These are phyloP conservation scores for Mycocentrospora acerina DNA, from an alignment of 2,329 filamentous ascomycete genomes.

Conservation along the genomic window DNA sequence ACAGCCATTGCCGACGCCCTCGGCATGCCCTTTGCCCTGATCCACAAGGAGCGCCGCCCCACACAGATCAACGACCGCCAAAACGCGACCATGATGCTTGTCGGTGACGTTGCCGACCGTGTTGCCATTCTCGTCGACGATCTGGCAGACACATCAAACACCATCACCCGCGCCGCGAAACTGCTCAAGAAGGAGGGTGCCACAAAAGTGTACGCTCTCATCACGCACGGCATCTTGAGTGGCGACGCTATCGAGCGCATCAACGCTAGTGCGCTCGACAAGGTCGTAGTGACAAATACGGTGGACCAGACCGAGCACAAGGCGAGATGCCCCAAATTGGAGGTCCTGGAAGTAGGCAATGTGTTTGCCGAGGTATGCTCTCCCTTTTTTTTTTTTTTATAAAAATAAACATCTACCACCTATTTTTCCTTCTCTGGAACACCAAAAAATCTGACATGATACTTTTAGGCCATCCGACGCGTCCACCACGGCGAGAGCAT, in stretches of 20 bases:
- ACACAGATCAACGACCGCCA: slow-evolving; percentile 83
- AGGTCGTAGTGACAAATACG: slow-evolving; percentile 92
- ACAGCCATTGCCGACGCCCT: slow-evolving; percentile 92
- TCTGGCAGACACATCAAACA: slow-evolving; percentile 93
- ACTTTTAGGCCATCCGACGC: slow-evolving; percentile 72
- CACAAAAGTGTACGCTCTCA: slow-evolving; percentile 83
- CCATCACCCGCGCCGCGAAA: slow-evolving; percentile 93
- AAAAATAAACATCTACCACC: no score
- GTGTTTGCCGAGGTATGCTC: slow-evolving; percentile 80
- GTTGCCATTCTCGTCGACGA: slow-evolving; percentile 93
- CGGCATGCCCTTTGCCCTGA: slow-evolving; percentile 93
- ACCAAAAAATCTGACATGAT: slow-evolving; percentile 18
- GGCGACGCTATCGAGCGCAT: slow-evolving; percentile 93
- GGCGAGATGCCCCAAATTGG: slow-evolving; percentile 78
- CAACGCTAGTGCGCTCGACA: slow-evolving; percentile 90
- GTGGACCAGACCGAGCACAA: slow-evolving; percentile 85
- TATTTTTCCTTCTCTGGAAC: no score
- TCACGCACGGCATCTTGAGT: slow-evolving; percentile 93
- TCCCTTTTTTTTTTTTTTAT: no score
- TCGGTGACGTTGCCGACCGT: slow-evolving; percentile 78
- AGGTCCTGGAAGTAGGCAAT: slow-evolving; percentile 83
- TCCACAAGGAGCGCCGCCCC: slow-evolving; percentile 95
- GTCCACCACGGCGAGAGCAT: slow-evolving; percentile 98
- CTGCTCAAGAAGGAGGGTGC: slow-evolving; percentile 92
- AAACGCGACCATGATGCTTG: slow-evolving; percentile 87